Conservation (phyloP, 345 rosid species). For the Jatropha curcas region DNA sequence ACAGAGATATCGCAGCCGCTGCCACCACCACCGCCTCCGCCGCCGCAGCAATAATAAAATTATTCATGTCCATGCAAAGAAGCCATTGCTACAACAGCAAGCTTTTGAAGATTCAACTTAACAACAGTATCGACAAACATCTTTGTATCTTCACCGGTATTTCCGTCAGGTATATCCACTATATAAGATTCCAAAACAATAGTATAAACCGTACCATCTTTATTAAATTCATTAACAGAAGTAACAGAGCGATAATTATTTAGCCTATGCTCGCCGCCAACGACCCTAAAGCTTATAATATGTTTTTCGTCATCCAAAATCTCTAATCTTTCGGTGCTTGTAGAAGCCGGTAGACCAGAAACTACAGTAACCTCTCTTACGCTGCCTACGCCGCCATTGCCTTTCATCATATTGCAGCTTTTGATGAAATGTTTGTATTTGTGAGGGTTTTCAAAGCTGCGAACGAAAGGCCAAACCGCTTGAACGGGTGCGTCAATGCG, state of each 20-base stretch:
- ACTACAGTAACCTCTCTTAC: slow-evolving; percentile 71
- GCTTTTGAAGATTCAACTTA: slow-evolving; percentile 89
- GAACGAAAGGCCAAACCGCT: slow-evolving; percentile 64
- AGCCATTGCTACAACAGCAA: slow-evolving; percentile 55
- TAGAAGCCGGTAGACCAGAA: slow-evolving; percentile 79
- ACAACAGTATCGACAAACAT: slow-evolving; percentile 91
- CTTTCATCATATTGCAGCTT: slow-evolving; percentile 55
- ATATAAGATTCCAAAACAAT: slow-evolving; percentile 72
- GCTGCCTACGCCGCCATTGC: slow-evolving; percentile 65
- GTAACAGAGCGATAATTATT: slow-evolving; percentile 74
- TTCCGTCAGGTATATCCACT: slow-evolving; percentile 85
- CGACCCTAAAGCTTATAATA: slow-evolving; percentile 69
- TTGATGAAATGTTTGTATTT: slow-evolving; percentile 86
- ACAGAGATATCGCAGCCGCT: not conserved
- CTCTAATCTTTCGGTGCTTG: slow-evolving; percentile 86
- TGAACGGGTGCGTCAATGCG: slow-evolving; percentile 65
- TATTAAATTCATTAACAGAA: slow-evolving; percentile 63
- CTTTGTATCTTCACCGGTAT: slow-evolving; percentile 71
- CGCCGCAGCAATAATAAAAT: not conserved
- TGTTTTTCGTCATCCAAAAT: slow-evolving; percentile 66
- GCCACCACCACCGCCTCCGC: not conserved
- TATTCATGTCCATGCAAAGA: slow-evolving; percentile 46
- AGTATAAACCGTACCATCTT: slow-evolving; percentile 48
- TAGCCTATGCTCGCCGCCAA: slow-evolving; percentile 85
- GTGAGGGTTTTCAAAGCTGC: slow-evolving; percentile 67